These are phyloP conservation scores for Myxozyma nipponensis DNA, from an alignment of 805 yeast genomes.

Conservation along the genomic window DNA sequence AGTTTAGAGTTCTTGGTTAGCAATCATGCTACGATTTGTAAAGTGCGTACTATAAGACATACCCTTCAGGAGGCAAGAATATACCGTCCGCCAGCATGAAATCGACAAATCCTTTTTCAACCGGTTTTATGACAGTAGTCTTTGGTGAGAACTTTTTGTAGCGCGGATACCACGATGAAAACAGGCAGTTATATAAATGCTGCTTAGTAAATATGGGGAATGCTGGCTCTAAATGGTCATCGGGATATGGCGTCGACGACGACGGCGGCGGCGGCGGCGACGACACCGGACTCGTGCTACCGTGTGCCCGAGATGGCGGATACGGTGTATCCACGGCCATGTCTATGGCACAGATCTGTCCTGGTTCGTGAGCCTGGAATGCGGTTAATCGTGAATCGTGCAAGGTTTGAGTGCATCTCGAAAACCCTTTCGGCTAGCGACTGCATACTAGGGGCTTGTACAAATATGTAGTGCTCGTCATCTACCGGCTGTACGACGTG, in stretches of 20 bases:
- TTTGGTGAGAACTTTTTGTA: conserved; percentile 51
- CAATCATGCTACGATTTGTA: background rate
- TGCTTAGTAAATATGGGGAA: conserved; percentile 38
- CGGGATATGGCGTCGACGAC: no score
- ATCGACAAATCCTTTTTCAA: conserved; percentile 55
- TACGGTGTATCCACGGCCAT: no score
- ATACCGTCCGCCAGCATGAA: conserved; percentile 69
- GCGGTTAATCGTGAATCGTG: no score
- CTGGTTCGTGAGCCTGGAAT: no score
- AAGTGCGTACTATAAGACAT: background rate
- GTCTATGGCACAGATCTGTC: no score
- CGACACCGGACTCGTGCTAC: no score
- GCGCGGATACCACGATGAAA: conserved; percentile 53
- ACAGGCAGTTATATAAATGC: conserved; percentile 27
- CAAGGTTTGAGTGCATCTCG: no score
- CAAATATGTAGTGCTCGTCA: no score
- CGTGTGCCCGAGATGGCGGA: no score
- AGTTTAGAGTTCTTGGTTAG: background rate
- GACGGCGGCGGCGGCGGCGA: background rate
- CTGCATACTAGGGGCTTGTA: no score
- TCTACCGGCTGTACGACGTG: no score
- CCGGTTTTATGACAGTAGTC: conserved; percentile 51
- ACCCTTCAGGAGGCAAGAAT: conserved; percentile 49
- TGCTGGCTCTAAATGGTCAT: background rate
- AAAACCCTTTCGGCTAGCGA: no score